Evolutionary conservation across 2,329 filamentous ascomycete genomes (phyloP).

Genomic region (Colletotrichum karsti): DNA sequence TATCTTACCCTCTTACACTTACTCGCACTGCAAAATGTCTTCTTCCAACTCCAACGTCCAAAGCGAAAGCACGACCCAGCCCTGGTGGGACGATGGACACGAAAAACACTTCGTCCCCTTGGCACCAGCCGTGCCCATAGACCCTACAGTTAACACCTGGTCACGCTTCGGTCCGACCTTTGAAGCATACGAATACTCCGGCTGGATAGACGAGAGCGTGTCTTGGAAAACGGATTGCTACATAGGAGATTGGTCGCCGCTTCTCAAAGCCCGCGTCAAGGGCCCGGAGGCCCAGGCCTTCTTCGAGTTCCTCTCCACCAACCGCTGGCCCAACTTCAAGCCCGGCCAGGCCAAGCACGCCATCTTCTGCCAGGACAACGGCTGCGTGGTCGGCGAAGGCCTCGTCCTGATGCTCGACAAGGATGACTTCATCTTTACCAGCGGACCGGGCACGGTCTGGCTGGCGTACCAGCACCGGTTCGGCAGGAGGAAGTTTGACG

Average conservation of each 20-base stretch:
- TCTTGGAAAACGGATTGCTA: slow-evolving; percentile 2
- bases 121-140: background rate
- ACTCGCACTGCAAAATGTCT: background rate
- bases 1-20: background rate
- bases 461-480: background rate
- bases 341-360: background rate
- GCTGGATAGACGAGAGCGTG: background rate
- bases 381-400: background rate
- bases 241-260: background rate
- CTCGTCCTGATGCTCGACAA: background rate
- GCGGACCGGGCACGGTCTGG: background rate
- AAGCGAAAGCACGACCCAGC: background rate
- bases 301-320: background rate
- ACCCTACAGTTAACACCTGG: background rate
- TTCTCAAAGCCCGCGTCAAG: background rate
- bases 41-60: background rate
- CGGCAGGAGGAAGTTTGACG: background rate
- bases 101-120: background rate
- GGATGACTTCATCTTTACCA: background rate
- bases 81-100: background rate
- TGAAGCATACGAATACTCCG: background rate
- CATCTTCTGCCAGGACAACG: background rate
- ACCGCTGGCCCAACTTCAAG: background rate
- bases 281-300: background rate
- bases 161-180: slow-evolving; percentile 1